Evolutionary conservation across 768 basidiomycete species (phyloP).

Genomic region (Psilocybe azurescens): DNA sequence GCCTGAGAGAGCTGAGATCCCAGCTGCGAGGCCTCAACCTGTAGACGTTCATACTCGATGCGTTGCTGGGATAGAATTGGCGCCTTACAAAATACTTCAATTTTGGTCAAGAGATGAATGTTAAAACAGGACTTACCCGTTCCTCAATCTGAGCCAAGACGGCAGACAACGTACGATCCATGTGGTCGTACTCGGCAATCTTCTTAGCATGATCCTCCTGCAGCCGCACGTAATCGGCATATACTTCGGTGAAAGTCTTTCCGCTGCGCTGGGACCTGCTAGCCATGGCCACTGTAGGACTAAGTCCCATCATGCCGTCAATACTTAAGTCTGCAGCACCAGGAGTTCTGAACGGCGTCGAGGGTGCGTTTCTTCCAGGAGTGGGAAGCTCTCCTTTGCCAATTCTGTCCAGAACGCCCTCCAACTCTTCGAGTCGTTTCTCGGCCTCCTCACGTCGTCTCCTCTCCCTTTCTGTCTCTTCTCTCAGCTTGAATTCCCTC

Average conservation of each 20-base stretch:
- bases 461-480: slow-evolving; percentile 76
- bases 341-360: slow-evolving; percentile 51
- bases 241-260: slow-evolving; percentile 94
- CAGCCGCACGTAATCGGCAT: slow-evolving; percentile 85
- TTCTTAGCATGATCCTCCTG: slow-evolving; percentile 84
- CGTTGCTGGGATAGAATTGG: slow-evolving; percentile 92
- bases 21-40: slow-evolving; percentile 80
- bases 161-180: slow-evolving; percentile 80
- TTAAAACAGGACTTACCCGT: slow-evolving; percentile 53
- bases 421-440: slow-evolving; percentile 71
- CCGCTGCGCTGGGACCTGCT: slow-evolving; percentile 81
- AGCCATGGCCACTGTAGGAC: slow-evolving; percentile 89
- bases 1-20: slow-evolving; percentile 80
- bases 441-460: slow-evolving; percentile 74
- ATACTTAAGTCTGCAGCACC: slow-evolving; percentile 45
- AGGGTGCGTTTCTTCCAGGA: slow-evolving; percentile 52
- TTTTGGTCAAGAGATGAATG: neutral
- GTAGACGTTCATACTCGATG: slow-evolving; percentile 84
- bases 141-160: slow-evolving; percentile 93
- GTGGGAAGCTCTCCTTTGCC: slow-evolving; percentile 73
- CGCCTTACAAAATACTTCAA: slow-evolving; percentile 56
- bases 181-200: slow-evolving; percentile 80
- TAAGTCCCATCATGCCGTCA: slow-evolving; percentile 71
- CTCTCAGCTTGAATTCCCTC: slow-evolving; percentile 67
- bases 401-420: slow-evolving; percentile 73